Evolutionary conservation across 768 basidiomycete species (phyloP), one percentile per base, ranked within the genome.

Genomic region (Chalciporus pseudorubinellus): DNA sequence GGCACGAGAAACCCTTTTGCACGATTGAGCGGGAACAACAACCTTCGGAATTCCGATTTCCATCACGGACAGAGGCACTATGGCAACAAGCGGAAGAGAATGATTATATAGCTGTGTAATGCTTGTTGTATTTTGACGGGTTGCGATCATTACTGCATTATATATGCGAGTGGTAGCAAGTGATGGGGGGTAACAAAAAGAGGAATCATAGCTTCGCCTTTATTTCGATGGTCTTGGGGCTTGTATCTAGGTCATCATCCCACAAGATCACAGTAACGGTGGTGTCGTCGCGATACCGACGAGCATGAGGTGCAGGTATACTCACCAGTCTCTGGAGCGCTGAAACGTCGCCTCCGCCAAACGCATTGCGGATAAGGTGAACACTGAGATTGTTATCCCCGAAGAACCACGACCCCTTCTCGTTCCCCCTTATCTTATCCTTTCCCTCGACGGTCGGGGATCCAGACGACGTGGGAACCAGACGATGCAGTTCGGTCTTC

Each of bases 351-450:
- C 81, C 88, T 26, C 93, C 92, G n/a, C 91, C 91, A 52, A 94
- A 83, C n/a, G 92, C 90, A 63, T 95, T 95, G 55, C 92, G 78
- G 51, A 95, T 91, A 16, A 95, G 72, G 68, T 95, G 93, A 34
- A 87, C 82, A 53, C 86, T 79, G 49, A 89, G 62, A 59, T 92
- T 89, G 16, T 84, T 83, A 61, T 94, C 90, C 43, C 76, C 79
- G 59, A 95, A 95, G 8, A 80, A 77, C 91, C 91, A 93, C 10
- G 77, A 74, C 13, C 82, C 82, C 28, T 75, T 63, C 10, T 60
- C 60, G 20, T 56, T 60, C 46, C 68, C 66, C 43, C 58, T 67
- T 45, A 44, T 56, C 64, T 76, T 76, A 56, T 76, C 70, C 64
- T 89, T 87, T 50, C 85, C 88, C 52, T 87, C 79, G 44, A 91